Evolutionary conservation across 768 basidiomycete genomes (phyloP).

Genomic region (Trametes coccinea): DNA sequence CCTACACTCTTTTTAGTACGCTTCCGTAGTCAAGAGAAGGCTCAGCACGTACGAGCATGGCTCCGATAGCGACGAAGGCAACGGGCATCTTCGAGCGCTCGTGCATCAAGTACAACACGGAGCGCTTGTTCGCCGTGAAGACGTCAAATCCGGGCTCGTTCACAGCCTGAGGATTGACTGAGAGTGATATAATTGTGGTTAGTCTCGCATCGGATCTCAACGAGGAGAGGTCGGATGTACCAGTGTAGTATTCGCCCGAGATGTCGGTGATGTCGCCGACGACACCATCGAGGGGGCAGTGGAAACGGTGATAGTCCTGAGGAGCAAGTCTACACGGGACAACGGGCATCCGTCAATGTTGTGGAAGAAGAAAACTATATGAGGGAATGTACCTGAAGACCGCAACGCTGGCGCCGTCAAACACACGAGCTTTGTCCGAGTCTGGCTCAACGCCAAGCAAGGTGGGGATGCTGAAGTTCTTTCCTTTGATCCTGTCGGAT

Average conservation of each 20-base stretch:
- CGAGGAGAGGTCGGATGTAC: conserved; percentile 28
- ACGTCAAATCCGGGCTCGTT: conserved; percentile 67
- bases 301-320: conserved; percentile 81
- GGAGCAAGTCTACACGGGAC: conserved; percentile 55
- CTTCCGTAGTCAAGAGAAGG: background rate
- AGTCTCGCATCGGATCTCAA: background rate
- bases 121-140: conserved; percentile 63
- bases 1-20: conserved; percentile 11
- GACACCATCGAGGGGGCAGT: conserved; percentile 62
- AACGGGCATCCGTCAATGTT: background rate
- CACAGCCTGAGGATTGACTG: conserved; percentile 78
- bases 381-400: conserved; percentile 50
- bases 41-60: conserved; percentile 54
- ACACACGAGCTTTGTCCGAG: conserved; percentile 43
- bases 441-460: conserved; percentile 51
- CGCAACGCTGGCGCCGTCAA: conserved; percentile 53
- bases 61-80: conserved; percentile 76
- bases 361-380: background rate
- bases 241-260: conserved; percentile 62
- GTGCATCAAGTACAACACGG: conserved; percentile 55
- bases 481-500: conserved; percentile 60
- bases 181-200: background rate
- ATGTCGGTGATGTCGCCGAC: conserved; percentile 47
- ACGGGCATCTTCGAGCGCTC: conserved; percentile 46
- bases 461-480: conserved; percentile 62